A percentile compares a stretch with the other conserved stretches of the same genome.
Evolutionary conservation across 2,329 filamentous ascomycete genomes (phyloP).

Genomic region (Aspergillus hortae): DNA sequence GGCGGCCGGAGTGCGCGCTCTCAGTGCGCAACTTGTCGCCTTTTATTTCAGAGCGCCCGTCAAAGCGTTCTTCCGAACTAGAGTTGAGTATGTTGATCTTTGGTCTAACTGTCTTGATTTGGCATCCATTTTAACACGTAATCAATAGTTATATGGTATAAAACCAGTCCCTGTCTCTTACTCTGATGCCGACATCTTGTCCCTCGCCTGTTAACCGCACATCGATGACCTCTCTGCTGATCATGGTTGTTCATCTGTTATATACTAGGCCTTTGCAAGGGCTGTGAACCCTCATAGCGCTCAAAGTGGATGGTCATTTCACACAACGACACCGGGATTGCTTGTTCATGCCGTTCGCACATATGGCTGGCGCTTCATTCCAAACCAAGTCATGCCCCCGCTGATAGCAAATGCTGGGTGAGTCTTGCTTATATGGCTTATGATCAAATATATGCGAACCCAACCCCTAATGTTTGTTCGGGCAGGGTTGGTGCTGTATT

Average conservation of each 20-base stretch:
- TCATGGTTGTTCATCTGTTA: neutral
- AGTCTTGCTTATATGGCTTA: conserved; percentile 10
- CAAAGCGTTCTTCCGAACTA: conserved; percentile 86
- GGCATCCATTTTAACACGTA: neutral
- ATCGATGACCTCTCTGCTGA: neutral
- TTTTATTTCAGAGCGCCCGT: conserved; percentile 91
- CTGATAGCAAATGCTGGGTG: conserved; percentile 60
- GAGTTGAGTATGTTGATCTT: conserved; percentile 68
- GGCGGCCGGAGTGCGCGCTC: conserved; percentile 76
- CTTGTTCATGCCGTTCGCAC: conserved; percentile 58
- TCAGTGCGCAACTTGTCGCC: conserved; percentile 77
- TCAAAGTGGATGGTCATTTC: conserved; percentile 54
- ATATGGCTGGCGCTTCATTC: conserved; percentile 63
- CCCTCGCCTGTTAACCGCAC: neutral
- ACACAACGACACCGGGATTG: conserved; percentile 59
- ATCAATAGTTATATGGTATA: conserved; percentile 49
- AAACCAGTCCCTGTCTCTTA: neutral
- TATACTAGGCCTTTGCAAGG: conserved; percentile 55
- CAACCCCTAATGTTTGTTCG: neutral
- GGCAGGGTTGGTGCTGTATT: conserved; percentile 57
- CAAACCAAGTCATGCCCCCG: conserved; percentile 62
- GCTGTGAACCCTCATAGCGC: conserved; percentile 56
- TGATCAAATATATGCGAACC: neutral
- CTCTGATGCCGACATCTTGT: neutral
- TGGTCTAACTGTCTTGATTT: neutral